Evolutionary conservation across 2,329 filamentous ascomycete genomes (phyloP).

Genomic region (Sporothrix sp.): DNA sequence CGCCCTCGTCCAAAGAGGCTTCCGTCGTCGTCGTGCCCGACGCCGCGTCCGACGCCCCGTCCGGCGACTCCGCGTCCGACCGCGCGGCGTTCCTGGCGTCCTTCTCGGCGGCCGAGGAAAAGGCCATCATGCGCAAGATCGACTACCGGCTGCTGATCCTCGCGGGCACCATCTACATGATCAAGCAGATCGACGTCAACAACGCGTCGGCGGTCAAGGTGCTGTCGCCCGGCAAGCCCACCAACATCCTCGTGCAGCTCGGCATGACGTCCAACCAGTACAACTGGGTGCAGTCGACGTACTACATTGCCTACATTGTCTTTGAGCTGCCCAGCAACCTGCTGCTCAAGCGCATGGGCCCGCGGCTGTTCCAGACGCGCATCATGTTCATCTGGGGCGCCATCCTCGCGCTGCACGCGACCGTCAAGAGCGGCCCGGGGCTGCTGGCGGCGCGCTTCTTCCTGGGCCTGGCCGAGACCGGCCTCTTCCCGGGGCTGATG

Average conservation of each 20-base stretch:
- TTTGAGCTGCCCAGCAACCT: constrained; percentile 48
- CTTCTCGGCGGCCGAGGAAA: constrained; percentile 9
- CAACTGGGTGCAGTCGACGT: constrained; percentile 15
- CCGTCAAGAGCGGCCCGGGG: constrained; percentile 31
- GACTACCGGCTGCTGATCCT: constrained; percentile 9
- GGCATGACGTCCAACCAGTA: constrained; percentile 13
- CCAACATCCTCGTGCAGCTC: constrained; percentile 12
- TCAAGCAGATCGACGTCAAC: constrained; percentile 13
- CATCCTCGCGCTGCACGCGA: constrained; percentile 37
- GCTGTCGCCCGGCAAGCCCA: constrained; percentile 8
- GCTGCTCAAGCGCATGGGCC: constrained; percentile 39
- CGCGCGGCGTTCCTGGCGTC: constrained; percentile 9
- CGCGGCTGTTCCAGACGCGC: constrained; percentile 32
- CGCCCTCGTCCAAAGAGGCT: background rate
- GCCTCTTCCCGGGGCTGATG: constrained; percentile 12
- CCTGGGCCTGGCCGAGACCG: constrained; percentile 24
- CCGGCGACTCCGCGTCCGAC: no score
- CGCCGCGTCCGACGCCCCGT: no score
- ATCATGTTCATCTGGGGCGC: constrained; percentile 34
- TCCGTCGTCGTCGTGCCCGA: background rate
- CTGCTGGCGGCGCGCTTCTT: constrained; percentile 40
- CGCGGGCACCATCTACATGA: constrained; percentile 11
- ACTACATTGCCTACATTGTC: constrained; percentile 12
- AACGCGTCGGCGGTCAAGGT: constrained; percentile 13
- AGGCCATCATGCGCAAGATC: constrained; percentile 11